phyloP scores from a whole-genome alignment of 352 stramenopile species.

The Phytophthora pseudosyringae region DNA sequence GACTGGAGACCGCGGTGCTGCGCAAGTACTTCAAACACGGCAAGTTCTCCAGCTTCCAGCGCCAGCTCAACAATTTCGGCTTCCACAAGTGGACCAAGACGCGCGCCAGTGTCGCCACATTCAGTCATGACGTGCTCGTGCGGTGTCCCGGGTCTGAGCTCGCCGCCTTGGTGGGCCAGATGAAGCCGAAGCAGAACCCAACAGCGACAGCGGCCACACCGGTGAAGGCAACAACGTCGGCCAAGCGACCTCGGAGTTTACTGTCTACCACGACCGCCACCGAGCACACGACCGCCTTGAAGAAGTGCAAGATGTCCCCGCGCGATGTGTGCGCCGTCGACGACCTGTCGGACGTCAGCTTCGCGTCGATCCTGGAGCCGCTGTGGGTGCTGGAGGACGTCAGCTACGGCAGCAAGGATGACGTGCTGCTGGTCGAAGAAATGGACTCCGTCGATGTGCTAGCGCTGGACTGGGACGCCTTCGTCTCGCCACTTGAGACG shows the following conservation, averaged over 20 bases:
- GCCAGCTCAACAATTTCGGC: constrained; percentile 93
- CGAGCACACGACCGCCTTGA: neutral
- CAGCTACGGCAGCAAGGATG: constrained; percentile 3
- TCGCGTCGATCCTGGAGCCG: constrained; percentile 3
- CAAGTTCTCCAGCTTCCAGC: constrained; percentile 91
- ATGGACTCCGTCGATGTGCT: constrained; percentile 25
- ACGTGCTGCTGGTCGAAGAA: constrained; percentile 8
- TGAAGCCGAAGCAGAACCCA: constrained; percentile 11
- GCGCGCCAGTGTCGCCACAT: constrained; percentile 64
- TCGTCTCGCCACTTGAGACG: constrained; percentile 1
- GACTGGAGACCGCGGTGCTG: constrained; percentile 65
- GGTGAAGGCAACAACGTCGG: neutral
- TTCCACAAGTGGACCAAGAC: constrained; percentile 89
- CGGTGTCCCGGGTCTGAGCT: constrained; percentile 44
- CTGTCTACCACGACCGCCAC: neutral
- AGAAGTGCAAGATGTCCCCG: constrained; percentile 33
- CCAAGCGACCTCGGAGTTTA: constrained; percentile 17
- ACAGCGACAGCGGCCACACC: neutral
- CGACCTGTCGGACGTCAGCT: constrained; percentile 2
- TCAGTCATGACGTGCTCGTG: constrained; percentile 65
- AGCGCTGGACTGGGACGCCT: constrained; percentile 25
- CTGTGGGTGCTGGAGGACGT: constrained; percentile 7
- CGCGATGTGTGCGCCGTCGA: constrained; percentile 13
- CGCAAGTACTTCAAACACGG: constrained; percentile 86
- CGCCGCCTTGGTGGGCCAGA: constrained; percentile 11